These are phyloP conservation scores for Megacollybia marginata DNA, from an alignment of 768 basidiomycete genomes.

Conservation along the genomic window DNA sequence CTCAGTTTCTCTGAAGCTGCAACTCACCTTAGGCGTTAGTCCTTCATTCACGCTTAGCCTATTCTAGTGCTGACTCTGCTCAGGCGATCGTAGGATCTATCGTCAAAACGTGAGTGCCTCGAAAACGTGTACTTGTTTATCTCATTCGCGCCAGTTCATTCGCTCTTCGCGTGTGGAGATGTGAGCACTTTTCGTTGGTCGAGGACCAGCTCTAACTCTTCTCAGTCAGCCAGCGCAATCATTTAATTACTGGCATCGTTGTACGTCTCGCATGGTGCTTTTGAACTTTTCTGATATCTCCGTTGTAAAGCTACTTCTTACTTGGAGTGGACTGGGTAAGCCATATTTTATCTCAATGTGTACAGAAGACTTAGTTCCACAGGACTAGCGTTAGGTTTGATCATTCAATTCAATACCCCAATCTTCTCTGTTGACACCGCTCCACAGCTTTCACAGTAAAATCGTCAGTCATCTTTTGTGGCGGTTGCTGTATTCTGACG, in stretches of 20 bases:
- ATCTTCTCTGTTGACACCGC: neutral
- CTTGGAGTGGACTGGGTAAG: conserved; percentile 36
- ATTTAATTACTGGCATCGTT: conserved; percentile 43
- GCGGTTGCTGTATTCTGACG: neutral
- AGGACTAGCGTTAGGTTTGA: conserved; percentile 20
- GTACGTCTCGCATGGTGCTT: conserved; percentile 26
- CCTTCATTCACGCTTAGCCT: neutral
- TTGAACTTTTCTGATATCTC: neutral
- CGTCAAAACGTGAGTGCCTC: conserved; percentile 39
- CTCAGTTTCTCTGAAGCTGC: conserved; percentile 22
- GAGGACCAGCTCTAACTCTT: neutral
- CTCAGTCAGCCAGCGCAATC: conserved; percentile 52
- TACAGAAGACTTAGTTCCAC: neutral
- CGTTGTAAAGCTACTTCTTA: conserved; percentile 34
- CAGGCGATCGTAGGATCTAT: conserved; percentile 50
- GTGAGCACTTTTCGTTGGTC: conserved; percentile 23
- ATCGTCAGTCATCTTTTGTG: conserved; percentile 26
- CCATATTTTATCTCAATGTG: neutral
- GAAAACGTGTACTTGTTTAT: neutral
- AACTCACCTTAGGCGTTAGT: conserved; percentile 35
- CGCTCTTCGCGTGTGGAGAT: conserved; percentile 57
- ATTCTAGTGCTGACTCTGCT: neutral
- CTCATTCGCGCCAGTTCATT: conserved; percentile 34
- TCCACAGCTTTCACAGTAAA: conserved; percentile 35
- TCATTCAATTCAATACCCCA: neutral